phyloP scores from a whole-genome alignment of 345 rosid genomes.

The Salix koriyanagi region DNA sequence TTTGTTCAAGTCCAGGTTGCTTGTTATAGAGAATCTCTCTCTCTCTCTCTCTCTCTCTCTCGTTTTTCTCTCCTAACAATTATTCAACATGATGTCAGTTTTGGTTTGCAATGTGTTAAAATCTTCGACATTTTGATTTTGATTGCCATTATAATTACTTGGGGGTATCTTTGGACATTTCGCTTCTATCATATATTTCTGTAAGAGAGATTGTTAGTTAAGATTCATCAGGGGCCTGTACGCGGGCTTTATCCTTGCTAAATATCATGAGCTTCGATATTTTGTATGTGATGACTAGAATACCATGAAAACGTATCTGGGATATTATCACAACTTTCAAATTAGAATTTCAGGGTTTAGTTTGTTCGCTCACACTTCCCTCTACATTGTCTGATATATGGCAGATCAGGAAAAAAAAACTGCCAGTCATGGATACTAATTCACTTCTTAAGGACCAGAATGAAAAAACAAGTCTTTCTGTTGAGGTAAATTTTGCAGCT shows the following conservation, averaged over 20 bases:
- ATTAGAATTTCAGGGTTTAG: background rate
- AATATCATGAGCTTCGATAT: background rate
- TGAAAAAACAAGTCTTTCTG: conserved; percentile 40
- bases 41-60: background rate
- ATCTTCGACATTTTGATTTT: background rate
- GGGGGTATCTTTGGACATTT: background rate
- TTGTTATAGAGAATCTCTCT: background rate
- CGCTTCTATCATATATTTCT: background rate
- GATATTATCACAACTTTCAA: background rate
- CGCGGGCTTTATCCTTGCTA: background rate
- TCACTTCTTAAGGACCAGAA: conserved; percentile 34
- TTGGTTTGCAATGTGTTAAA: background rate
- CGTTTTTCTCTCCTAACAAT: background rate
- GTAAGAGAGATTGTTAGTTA: background rate
- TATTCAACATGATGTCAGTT: background rate
- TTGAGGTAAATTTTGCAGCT: conserved; percentile 44
- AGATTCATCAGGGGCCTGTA: background rate
- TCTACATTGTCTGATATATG: background rate
- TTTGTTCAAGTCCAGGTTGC: background rate
- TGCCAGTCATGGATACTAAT: conserved; percentile 29
- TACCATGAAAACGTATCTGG: background rate
- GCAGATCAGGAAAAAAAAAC: conserved; percentile 15
- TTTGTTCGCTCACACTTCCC: background rate
- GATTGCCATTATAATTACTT: background rate
- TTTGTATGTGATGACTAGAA: background rate